Conservation (phyloP, 2,329 filamentous ascomycete species). For the Huntiella bhutanensis region DNA sequence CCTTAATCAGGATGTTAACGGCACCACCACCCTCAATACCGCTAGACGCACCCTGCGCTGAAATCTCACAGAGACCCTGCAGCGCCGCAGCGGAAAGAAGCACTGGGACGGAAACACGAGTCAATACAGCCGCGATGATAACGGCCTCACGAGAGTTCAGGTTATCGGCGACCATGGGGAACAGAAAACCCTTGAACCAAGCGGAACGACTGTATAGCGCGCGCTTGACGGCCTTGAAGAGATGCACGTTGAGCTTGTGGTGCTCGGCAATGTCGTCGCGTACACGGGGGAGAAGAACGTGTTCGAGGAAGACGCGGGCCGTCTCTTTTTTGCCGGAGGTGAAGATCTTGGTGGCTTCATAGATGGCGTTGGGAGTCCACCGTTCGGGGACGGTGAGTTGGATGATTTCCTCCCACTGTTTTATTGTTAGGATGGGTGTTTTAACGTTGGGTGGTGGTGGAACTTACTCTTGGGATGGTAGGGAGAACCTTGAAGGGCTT, state of each 20-base stretch:
- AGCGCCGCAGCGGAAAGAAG: constrained; percentile 83
- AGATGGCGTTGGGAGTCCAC: constrained; percentile 59
- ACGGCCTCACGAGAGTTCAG: constrained; percentile 87
- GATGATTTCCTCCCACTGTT: constrained; percentile 70
- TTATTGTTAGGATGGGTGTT: not conserved
- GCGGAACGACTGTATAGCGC: constrained; percentile 81
- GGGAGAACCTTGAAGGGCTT: constrained; percentile 97
- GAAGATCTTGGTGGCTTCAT: constrained; percentile 83
- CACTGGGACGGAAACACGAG: constrained; percentile 71
- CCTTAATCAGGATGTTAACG: constrained; percentile 88
- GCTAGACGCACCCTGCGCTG: constrained; percentile 68
- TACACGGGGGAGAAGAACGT: constrained; percentile 74
- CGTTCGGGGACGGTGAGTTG: constrained; percentile 62
- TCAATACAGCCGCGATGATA: constrained; percentile 74
- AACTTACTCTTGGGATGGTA: constrained; percentile 42
- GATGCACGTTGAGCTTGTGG: constrained; percentile 85
- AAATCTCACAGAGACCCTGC: constrained; percentile 83
- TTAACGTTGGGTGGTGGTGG: not conserved
- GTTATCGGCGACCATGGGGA: constrained; percentile 66
- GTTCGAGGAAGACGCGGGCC: constrained; percentile 70
- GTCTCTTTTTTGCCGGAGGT: constrained; percentile 64
- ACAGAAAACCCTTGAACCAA: constrained; percentile 93
- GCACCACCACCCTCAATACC: constrained; percentile 75
- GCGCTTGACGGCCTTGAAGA: constrained; percentile 89
- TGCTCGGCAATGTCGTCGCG: constrained; percentile 85